Base-by-base conservation (phyloP, 2,329 filamentous ascomycete species). In the Colletotrichum tamarilloi region DNA sequence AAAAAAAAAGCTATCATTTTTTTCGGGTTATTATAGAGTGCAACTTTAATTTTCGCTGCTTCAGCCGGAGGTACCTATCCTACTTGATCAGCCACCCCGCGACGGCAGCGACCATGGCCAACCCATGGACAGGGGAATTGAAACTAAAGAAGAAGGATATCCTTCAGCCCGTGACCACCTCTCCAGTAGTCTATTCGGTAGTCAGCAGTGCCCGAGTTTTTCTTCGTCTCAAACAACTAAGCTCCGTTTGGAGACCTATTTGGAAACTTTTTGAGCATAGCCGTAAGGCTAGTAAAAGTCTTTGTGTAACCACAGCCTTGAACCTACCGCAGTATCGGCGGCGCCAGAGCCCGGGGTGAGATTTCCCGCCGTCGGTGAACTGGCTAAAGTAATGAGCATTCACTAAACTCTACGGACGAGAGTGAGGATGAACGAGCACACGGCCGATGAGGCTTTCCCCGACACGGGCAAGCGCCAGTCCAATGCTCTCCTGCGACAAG, bases 391-490 rank as follows among this genome's bases (percentile, higher is more conserved):
- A 42, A 42, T 19, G 38, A 42, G 42, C 6, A 49, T n/a, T n/a
- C 30, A 49, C 38, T 16, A 42, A 14, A 42, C 38, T 28, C 35
- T 65, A 56, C 52, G 60, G 59, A 49, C 28, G 67, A 52, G 55
- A 67, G 42, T 26, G 42, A 62, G 7, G n/a, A 52, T 53, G 1
- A 46, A 55, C 30, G 24, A 24, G 49, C 28, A 67, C 42, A 63
- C 24, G 19, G 55, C 53, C 38, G 42, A 67, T 59, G 24, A 28
- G 12, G 28, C 38, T 16, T 66, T 66, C 1, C 52, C 52, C 19
- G 24, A 30, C 12, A 67, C 6, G 42, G 68, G 35, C 62, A 59
- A 70, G 68, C 68, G 68, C 24, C 42, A n/a, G 52, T 42, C 12
- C 38, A 24, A 28, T 9, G 42, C 53, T 26, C 38, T 59, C 62